Base-by-base conservation (phyloP, 306 rosid genomes). In the Quercus glauca region DNA sequence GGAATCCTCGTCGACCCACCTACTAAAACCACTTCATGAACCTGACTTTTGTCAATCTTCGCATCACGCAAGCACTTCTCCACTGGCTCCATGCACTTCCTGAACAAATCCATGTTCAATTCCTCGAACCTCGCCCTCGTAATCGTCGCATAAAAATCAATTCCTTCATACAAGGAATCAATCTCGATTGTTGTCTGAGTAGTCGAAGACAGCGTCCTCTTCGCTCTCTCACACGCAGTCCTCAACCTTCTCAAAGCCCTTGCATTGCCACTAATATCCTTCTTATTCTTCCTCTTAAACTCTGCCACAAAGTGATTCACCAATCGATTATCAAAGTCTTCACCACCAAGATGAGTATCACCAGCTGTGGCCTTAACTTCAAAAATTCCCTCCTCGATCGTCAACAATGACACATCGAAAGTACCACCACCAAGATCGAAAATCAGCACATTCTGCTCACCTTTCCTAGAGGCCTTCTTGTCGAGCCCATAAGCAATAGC, bases 291-390 rank as follows among this genome's bases (percentile, higher is more conserved):
- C 55, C 97, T 78, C 41, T 3, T 81, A 28, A 93, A 93, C 52
- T 93, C 97, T 0, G 90, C 29, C 3, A 72, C 98, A 17, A 91
- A 93, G 17, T 93, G 98, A 81, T 93, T 93, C 41, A 91, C 98
- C 90, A 91, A 65, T 2, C 98, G 74, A 28, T 93, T 93, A 57
- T 93, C 97, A 14, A 93, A 93, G 73, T 93, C 97, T 26, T 93
- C 98, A 0, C 98, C 98, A 4, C 98, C 97, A 0, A 93, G 86
- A 81, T 93, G 97, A 0, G 98, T 91, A 53, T 93, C 98, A 1
- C 97, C 97, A 0, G 97, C 91, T 0, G 97, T 93, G 6, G 98
- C 95, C 55, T 93, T 93, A 3, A 93, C 98, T 67, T 93, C 98
- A 25, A 93, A 93, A 3, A 91, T 93, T 14, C 98, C 93, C 19